Evolutionary conservation across 805 yeast genomes (phyloP).

Genomic region (Yamadazyma nakazawae): DNA sequence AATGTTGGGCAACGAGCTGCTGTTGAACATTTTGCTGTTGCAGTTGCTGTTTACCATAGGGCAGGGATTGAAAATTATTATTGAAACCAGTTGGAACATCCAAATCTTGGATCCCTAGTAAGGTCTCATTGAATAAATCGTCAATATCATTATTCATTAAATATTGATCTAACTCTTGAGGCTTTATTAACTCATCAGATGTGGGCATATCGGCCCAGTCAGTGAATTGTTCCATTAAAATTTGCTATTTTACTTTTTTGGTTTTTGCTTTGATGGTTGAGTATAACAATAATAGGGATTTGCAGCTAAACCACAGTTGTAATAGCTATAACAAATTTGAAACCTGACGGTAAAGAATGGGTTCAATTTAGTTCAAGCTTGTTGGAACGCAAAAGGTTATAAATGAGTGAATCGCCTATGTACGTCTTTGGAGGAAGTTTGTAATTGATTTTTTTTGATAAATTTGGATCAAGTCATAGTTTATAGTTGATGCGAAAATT

Average conservation of each 20-base stretch:
- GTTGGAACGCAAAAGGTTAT: too few species aligned
- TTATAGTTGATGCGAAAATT: slow-evolving; percentile 12
- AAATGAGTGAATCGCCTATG: background rate
- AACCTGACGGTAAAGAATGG: background rate
- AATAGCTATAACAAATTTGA: background rate
- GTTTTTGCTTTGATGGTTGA: background rate
- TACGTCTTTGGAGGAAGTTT: background rate
- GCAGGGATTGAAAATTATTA: slow-evolving; percentile 16
- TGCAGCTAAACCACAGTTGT: slow-evolving; percentile 1
- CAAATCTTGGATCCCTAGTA: slow-evolving; percentile 56
- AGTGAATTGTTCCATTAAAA: slow-evolving; percentile 21
- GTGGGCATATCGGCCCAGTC: slow-evolving; percentile 31
- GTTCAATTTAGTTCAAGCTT: background rate
- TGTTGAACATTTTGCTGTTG: background rate
- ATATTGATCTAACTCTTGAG: slow-evolving; percentile 52
- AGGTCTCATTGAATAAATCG: slow-evolving; percentile 53
- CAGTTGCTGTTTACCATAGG: slow-evolving; percentile 9
- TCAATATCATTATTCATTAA: slow-evolving; percentile 45
- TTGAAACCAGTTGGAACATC: slow-evolving; percentile 54
- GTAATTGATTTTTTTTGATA: background rate
- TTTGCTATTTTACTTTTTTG: too few species aligned
- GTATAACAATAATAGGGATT: background rate
- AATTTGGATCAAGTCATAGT: slow-evolving; percentile 9
- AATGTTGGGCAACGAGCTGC: slow-evolving; percentile 5
- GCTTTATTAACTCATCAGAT: slow-evolving; percentile 47